Conservation (phyloP, 2,329 filamentous ascomycete species). For the Epicoccum nigrum region DNA sequence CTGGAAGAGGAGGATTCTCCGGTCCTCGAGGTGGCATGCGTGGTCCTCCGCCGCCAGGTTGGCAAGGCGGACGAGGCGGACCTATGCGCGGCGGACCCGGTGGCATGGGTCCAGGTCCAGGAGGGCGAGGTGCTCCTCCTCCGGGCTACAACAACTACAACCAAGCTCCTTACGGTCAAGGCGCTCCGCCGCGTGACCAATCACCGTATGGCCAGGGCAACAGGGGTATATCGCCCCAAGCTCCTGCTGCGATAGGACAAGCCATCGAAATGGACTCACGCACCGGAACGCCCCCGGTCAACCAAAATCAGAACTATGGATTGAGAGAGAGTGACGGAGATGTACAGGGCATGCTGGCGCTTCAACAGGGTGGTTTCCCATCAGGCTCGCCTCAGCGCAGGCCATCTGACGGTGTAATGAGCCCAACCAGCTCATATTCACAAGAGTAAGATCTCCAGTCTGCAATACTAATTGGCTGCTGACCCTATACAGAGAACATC, state of each 20-base stretch:
- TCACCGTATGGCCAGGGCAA: constrained; percentile 45
- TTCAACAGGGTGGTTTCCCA: constrained; percentile 62
- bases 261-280: constrained; percentile 81
- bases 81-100: constrained; percentile 39
- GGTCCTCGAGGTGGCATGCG: constrained; percentile 47
- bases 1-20: constrained; percentile 45
- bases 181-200: constrained; percentile 36
- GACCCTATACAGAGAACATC: constrained; percentile 20
- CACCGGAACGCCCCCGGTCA: constrained; percentile 34
- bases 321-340: constrained; percentile 70
- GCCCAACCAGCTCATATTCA: constrained; percentile 73
- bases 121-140: constrained; percentile 51
- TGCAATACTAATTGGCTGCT: constrained; percentile 21
- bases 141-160: constrained; percentile 51
- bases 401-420: constrained; percentile 29
- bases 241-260: constrained; percentile 60
- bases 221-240: constrained; percentile 62
- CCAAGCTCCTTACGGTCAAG: constrained; percentile 33
- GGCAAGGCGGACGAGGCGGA: constrained; percentile 47
- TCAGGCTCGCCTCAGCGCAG: constrained; percentile 34
- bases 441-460: constrained; percentile 67
- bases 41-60: constrained; percentile 50
- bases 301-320: constrained; percentile 43
- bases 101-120: constrained; percentile 42
- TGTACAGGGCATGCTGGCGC: constrained; percentile 73